These are phyloP conservation scores for Termitomyces titanicus DNA, from an alignment of 768 basidiomycete species.

Conservation along the genomic window DNA sequence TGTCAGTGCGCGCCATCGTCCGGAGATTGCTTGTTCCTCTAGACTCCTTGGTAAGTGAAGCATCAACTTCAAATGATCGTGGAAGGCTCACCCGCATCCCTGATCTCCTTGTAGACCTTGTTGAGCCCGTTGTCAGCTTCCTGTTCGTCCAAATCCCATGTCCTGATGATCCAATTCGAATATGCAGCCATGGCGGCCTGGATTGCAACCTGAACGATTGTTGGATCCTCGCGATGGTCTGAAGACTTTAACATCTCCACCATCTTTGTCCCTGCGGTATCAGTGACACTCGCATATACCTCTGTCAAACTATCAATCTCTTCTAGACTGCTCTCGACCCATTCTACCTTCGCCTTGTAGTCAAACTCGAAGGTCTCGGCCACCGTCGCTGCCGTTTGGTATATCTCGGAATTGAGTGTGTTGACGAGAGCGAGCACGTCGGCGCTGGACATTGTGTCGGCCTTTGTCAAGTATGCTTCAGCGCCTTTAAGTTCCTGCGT, in stretches of 20 bases:
- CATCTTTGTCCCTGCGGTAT: constrained; percentile 30
- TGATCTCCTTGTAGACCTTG: constrained; percentile 29
- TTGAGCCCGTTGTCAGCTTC: constrained; percentile 42
- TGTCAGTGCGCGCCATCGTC: constrained; percentile 42
- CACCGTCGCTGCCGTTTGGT: constrained; percentile 44
- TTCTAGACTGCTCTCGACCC: not conserved
- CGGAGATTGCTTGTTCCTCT: constrained; percentile 43
- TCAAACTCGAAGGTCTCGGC: constrained; percentile 42
- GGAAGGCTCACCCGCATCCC: constrained; percentile 28
- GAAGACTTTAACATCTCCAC: constrained; percentile 34
- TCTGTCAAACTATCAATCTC: constrained; percentile 20
- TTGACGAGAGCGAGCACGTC: constrained; percentile 42
- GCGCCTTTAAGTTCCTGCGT: constrained; percentile 37
- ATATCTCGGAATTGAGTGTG: constrained; percentile 43
- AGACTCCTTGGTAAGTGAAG: not conserved
- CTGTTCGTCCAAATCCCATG: constrained; percentile 49
- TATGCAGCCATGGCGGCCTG: constrained; percentile 43
- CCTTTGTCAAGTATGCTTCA: constrained; percentile 40
- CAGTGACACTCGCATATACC: constrained; percentile 23
- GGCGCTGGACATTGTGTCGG: constrained; percentile 37
- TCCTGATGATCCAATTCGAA: constrained; percentile 45
- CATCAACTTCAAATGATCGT: not conserved
- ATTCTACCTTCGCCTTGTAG: constrained; percentile 8
- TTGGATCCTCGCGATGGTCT: constrained; percentile 37
- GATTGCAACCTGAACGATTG: constrained; percentile 41